Base-by-base conservation (phyloP, 306 rosid species). In the Prosopis cineraria region DNA sequence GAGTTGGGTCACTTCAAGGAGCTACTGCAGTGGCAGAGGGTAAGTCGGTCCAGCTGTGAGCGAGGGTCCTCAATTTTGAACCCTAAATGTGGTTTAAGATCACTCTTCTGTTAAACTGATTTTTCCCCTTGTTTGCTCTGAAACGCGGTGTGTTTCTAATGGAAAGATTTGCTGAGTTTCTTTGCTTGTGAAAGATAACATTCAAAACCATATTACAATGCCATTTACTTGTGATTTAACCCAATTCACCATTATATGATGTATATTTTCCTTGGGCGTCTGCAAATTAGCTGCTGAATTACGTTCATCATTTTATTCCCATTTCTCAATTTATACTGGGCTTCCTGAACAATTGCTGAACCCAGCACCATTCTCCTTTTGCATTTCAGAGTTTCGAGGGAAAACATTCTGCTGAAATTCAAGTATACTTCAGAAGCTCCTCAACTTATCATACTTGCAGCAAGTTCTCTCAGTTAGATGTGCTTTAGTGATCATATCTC, bases 381-480 rank as follows among this genome's bases (percentile, higher is more conserved):
- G 20, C 30, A 73, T 79, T 68, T 48, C 76, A 84, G 89, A 67
- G 17, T 78, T 47, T n/a, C 36, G n/a, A 12, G 47, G 20, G 43
- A 22, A 71, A 73, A 8, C 13, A 29, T 59, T 64, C 63, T 34
- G 74, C 75, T 73, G 50, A 79, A 63, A 47, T 72, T 60, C 14
- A 43, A 82, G 65, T 25, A 8, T 76, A 67, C 55, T 79, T 72
- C 40, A 72, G 73, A 77, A 84, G 78, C 66, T 76, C 66, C 71
- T 56, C 43, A 25, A 40, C 31, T 67, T 67, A 0, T 68, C 58
- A 40, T 20, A 25, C 63, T 79, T 81, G 50, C 41, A 1, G 68
- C 83, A 52, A 71, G 36, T 73, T 64, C 34, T 62, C 24, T 70
- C 55, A 58, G 59, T 66, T 81, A 85, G 81, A 89, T 91, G 96